Evolutionary conservation across 495 filamentous ascomycete genomes (phyloP).

Genomic region (Aspergillus ostianus): DNA sequence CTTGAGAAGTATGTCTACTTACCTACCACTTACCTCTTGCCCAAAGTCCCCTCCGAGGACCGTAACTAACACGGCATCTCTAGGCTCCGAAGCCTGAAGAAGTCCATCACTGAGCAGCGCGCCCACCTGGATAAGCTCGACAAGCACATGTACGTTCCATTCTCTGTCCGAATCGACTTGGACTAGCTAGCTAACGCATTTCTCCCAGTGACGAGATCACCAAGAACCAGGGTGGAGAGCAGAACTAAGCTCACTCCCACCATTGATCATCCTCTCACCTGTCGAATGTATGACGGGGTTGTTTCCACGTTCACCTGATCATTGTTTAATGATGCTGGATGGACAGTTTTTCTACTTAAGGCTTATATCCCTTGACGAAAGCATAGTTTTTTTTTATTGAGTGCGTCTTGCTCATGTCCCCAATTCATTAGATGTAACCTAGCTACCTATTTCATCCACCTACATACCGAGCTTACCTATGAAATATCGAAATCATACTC

Average conservation of each 20-base stretch:
- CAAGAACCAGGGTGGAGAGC: conserved; percentile 65
- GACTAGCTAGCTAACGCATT: conserved; percentile 4
- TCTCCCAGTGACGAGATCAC: conserved; percentile 62
- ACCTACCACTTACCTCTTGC: background rate
- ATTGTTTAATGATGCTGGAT: background rate
- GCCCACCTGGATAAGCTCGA: conserved; percentile 79
- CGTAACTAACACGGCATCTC: background rate
- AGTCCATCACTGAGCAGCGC: conserved; percentile 77
- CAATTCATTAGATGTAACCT: conserved; percentile 3
- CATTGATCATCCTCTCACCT: background rate
- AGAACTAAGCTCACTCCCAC: conserved; percentile 54
- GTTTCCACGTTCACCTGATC: background rate
- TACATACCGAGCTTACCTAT: background rate
- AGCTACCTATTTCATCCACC: background rate
- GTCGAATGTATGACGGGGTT: background rate
- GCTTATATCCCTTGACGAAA: background rate
- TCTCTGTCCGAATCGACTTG: background rate
- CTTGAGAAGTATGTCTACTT: conserved; percentile 63
- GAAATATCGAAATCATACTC: background rate
- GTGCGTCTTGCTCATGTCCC: background rate
- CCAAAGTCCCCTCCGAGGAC: background rate
- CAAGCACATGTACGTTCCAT: conserved; percentile 69
- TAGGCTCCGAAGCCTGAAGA: conserved; percentile 62
- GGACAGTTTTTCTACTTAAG: background rate
- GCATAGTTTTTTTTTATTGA: background rate